phyloP scores from a whole-genome alignment of 139 green algal species.

The Chlorella ohadii region DNA sequence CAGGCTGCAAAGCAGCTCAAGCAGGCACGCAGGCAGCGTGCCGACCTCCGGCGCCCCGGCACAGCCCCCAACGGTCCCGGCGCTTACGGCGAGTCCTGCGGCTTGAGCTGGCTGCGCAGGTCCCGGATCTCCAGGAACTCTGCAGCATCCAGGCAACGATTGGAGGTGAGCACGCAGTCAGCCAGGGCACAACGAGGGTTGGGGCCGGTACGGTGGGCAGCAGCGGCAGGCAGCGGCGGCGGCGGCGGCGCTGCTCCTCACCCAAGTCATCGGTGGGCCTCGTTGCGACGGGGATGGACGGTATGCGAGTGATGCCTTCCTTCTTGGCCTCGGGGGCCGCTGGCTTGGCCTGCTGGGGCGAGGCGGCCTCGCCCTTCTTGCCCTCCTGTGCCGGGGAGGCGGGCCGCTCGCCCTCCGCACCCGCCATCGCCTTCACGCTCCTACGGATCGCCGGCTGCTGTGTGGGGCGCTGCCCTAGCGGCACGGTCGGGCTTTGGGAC shows the following conservation, averaged over 20 bases:
- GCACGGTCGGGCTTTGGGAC: too few relatives aligned
- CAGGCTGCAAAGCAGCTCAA: too few relatives aligned
- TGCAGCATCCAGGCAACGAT: not conserved
- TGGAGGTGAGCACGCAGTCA: not conserved
- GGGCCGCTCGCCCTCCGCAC: not conserved
- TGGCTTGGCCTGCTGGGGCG: not conserved
- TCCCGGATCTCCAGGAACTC: constrained; percentile 33
- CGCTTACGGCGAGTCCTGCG: not conserved
- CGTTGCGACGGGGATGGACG: constrained; percentile 20
- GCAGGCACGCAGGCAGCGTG: too few relatives aligned
- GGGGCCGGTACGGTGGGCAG: too few relatives aligned
- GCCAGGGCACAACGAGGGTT: not conserved
- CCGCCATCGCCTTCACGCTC: too few relatives aligned
- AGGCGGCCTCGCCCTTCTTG: not conserved
- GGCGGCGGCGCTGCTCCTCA: not conserved
- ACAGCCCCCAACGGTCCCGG: too few relatives aligned
- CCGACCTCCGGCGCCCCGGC: too few relatives aligned
- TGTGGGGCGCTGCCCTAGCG: not conserved
- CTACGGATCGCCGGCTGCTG: too few relatives aligned
- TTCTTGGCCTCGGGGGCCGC: not conserved
- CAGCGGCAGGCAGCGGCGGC: too few relatives aligned
- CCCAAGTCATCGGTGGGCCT: constrained; percentile 8
- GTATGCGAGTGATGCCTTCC: not conserved
- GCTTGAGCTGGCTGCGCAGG: not conserved
- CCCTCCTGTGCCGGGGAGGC: not conserved